A percentile compares a stretch with the other conserved stretches of the same genome.
Conservation (phyloP, 768 basidiomycete species). For the Rhodocollybia butyracea region DNA sequence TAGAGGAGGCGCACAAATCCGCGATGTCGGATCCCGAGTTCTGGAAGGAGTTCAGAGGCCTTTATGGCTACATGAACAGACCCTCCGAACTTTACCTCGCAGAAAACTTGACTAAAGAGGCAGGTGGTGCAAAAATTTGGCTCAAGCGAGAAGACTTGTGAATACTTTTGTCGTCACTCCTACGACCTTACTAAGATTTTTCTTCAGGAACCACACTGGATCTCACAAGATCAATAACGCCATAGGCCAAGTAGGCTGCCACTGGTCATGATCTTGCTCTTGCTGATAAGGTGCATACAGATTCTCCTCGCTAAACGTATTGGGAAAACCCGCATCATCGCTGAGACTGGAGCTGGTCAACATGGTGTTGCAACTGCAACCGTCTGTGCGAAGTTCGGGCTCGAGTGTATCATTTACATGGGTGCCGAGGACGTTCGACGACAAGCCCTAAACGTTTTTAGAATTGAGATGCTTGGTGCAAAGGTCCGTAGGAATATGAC, state of each 20-base stretch:
- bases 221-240: conserved; percentile 99
- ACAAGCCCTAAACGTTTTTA: conserved; percentile 96
- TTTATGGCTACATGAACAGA: conserved; percentile 93
- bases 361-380: conserved; percentile 99
- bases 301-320: conserved; percentile 91
- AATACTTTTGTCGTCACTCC: conserved; percentile 20
- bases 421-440: conserved; percentile 95
- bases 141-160: conserved; percentile 93
- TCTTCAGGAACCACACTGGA: conserved; percentile 86
- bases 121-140: conserved; percentile 96
- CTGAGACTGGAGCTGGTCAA: conserved; percentile 98
- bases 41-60: conserved; percentile 85
- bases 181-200: conserved; percentile 3
- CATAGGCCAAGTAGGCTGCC: conserved; percentile 65
- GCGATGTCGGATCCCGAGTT: conserved; percentile 89
- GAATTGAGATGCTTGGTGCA: conserved; percentile 95
- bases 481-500: conserved; percentile 45
- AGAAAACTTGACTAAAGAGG: conserved; percentile 83
- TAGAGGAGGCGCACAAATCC: conserved; percentile 86
- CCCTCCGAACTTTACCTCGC: conserved; percentile 92
- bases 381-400: conserved; percentile 92
- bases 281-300: conserved; percentile 34
- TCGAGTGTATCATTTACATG: conserved; percentile 98
- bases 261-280: not conserved
- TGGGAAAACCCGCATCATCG: conserved; percentile 96